Evolutionary conservation across 1,284 basidiomycete species (phyloP), one percentile per base, ranked within the genome.

Genomic region (Leccinum solheimii): DNA sequence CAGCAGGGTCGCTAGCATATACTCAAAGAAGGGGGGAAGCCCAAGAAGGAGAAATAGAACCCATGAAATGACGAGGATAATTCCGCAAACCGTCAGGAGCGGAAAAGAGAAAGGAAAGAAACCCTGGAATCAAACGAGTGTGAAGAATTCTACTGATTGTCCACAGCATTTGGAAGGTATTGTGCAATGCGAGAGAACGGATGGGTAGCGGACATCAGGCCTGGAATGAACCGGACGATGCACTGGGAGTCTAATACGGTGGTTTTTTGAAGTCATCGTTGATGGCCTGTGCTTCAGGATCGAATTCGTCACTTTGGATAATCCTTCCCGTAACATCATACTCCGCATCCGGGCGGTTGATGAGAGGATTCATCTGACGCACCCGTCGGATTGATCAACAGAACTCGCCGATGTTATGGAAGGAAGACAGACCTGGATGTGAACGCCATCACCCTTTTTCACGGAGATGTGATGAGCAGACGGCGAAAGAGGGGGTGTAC

Each of bases 211-310:
- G 5, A 10, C 21, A 11, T 23, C 23, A 43, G 48, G n/a, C 27
- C 50, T 48, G 19, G 38, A 30, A 30, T 21, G 8, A n/a, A 19
- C 26, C 27, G 7, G 13, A 27, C 7, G n/a, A 43, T 53, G 60
- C 5, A 13, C 23, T 2, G 34, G 7, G 14, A 45, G 30, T 63
- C 70, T 79, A 84, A 65, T 86, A 86, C 1, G 82, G 82, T 10
- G 82, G 82, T 19, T 77, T 80, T 73, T 89, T 89, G 80, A 87
- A 88, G 64, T 88, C 86, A 58, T 82, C 76, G 67, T 73, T 81
- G 68, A 85, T 82, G 40, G 74, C 75, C 60, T 86, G 85, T 7
- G 83, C 78, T 72, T 89, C 86, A 7, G 80, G 75, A 67, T 89
- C 85, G 63, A 78, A 81, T 34, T 72, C 71, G 52, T 80, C 79